Evolutionary conservation across 352 stramenopile species (phyloP), one percentile per base, ranked within the genome.

Genomic region (Phytopythium cucurbitacearum): DNA sequence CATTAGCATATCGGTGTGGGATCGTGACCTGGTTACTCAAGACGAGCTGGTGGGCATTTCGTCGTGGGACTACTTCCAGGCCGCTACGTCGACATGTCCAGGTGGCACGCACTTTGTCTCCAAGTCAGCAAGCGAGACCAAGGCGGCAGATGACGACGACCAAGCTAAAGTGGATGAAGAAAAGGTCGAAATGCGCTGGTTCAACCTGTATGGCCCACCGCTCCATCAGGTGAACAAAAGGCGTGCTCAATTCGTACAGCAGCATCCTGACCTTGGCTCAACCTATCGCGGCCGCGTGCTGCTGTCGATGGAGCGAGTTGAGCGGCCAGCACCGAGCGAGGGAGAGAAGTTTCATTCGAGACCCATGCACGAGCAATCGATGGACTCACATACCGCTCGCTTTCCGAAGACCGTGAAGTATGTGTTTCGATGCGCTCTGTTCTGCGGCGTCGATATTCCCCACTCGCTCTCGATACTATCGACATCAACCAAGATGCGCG

Each of bases 161-260:
- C 10, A 12, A 5, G 5, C 40, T 10, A 44, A 9, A 15, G 40
- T 39, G 11, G 54, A 64, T n/a, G 11, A 36, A 2, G 32, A 55
- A 36, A 51, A 66, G 10, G 65, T 80, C 0, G 59, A 76, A 28
- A 57, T 77, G 16, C 69, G 78, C 3, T 97, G 88, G 85, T 85
- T 84, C 41, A 91, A 91, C 56, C 50, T 97, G 3, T 97, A 96
- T 50, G 89, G 89, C 6, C 84, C 87, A n/a, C 89, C 82, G 1
- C 57, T 89, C 6, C 67, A 53, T 0, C 62, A 74, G 3, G 59
- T 69, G 15, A 88, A 89, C 53, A 67, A 69, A 32, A 88, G 86
- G 43, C 71, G 80, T 4, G 62, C 63, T 1, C 42, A 64, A 3
- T 56, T 76, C 15, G 70, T 94, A 21, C 72, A 85, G 8, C 71